These are phyloP conservation scores for Aspergillus steynii DNA, from an alignment of 495 filamentous ascomycete species.

Conservation along the genomic window DNA sequence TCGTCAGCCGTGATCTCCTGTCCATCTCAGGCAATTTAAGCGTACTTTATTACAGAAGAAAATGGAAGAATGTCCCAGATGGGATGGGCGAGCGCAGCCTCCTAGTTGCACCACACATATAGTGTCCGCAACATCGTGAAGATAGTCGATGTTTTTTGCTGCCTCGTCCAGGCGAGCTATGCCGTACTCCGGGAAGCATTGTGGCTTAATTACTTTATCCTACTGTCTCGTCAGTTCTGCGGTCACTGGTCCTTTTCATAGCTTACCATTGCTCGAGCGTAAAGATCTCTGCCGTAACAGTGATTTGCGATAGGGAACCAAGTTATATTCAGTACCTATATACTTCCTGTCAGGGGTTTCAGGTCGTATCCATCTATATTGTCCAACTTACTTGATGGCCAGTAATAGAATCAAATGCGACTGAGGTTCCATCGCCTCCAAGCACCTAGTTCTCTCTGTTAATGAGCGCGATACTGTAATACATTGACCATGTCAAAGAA, in stretches of 20 bases:
- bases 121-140: background rate
- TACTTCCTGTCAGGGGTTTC: background rate
- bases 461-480: background rate
- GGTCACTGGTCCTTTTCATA: background rate
- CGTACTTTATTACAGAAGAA: slow-evolving; percentile 4
- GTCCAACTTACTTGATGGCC: background rate
- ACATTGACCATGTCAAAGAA: background rate
- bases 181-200: slow-evolving; percentile 4
- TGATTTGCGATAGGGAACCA: background rate
- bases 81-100: slow-evolving; percentile 2
- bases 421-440: background rate
- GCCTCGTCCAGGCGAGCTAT: background rate
- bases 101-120: background rate
- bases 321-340: background rate
- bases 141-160: background rate
- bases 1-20: background rate
- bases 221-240: slow-evolving; percentile 3
- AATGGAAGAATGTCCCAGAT: slow-evolving; percentile 3
- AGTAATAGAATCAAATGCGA: background rate
- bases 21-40: background rate
- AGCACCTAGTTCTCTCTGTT: background rate
- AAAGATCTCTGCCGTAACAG: slow-evolving; percentile 2
- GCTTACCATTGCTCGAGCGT: slow-evolving; percentile 1
- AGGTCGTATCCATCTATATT: background rate
- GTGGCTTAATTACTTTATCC: slow-evolving; percentile 3